phyloP scores from a whole-genome alignment of 2,329 filamentous ascomycete genomes.

The Aspergillus niger region DNA sequence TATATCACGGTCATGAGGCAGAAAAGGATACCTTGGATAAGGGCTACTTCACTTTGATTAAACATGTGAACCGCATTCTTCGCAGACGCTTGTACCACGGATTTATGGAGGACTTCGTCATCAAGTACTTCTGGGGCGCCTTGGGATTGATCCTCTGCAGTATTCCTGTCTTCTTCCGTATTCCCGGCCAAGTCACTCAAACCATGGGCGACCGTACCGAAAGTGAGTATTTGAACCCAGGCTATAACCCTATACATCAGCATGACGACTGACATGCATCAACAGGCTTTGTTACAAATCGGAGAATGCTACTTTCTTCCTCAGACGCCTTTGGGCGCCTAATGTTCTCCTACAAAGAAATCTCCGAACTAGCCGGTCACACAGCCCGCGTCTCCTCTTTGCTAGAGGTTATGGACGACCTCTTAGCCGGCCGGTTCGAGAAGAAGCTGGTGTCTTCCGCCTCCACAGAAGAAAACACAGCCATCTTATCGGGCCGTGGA shows the following conservation, averaged over 20 bases:
- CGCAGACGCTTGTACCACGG: constrained; percentile 90
- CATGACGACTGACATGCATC: neutral
- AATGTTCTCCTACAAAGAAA: constrained; percentile 98
- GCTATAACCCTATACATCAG: neutral
- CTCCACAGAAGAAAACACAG: constrained; percentile 76
- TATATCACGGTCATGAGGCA: constrained; percentile 87
- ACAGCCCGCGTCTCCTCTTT: constrained; percentile 89
- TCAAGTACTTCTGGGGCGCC: constrained; percentile 99
- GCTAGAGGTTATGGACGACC: constrained; percentile 91
- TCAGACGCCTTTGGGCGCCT: constrained; percentile 94
- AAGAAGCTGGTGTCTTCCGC: constrained; percentile 95
- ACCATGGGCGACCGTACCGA: constrained; percentile 59
- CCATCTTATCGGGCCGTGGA: constrained; percentile 79
- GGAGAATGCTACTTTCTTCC: constrained; percentile 85
- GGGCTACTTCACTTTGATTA: constrained; percentile 98
- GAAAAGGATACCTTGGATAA: constrained; percentile 98
- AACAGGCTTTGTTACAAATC: constrained; percentile 83
- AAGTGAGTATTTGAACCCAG: constrained; percentile 45
- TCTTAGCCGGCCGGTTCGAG: constrained; percentile 85
- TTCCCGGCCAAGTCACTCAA: constrained; percentile 67
- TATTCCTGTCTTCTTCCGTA: constrained; percentile 92
- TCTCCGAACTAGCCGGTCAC: constrained; percentile 93
- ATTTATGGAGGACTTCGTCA: constrained; percentile 99
- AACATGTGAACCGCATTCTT: constrained; percentile 96
- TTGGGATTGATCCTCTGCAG: constrained; percentile 89